These are phyloP conservation scores for Lentinula edodes DNA, from an alignment of 768 basidiomycete species.

Conservation along the genomic window DNA sequence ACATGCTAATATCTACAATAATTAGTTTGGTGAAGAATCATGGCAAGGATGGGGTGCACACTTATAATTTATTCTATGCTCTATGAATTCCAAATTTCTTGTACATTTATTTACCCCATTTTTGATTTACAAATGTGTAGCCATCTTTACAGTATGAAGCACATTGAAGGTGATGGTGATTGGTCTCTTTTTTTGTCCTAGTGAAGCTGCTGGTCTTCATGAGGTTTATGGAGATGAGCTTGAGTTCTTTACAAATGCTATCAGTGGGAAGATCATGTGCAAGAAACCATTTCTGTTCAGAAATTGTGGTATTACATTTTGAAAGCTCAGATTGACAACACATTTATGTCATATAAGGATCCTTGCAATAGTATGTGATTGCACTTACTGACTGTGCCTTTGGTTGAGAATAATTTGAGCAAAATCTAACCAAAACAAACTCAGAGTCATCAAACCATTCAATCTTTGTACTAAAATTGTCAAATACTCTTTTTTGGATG, in stretches of 20 bases:
- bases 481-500: conserved; percentile 95
- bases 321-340: conserved; percentile 96
- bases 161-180: conserved; percentile 81
- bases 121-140: no score
- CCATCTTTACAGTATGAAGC: conserved; percentile 74
- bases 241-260: conserved; percentile 77
- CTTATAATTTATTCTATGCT: conserved; percentile 95
- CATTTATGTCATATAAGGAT: conserved; percentile 99
- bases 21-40: conserved; percentile 98
- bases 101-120: conserved; percentile 39
- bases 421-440: conserved; percentile 98
- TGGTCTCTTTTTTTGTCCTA: conserved; percentile 99
- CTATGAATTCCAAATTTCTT: conserved; percentile 98
- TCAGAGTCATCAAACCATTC: conserved; percentile 98
- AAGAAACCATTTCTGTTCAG: conserved; percentile 85
- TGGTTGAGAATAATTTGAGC: conserved; percentile 32
- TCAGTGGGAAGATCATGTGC: conserved; percentile 83
- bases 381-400: background rate
- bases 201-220: conserved; percentile 85
- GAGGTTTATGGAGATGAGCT: conserved; percentile 92
- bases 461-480: conserved; percentile 99
- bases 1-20: conserved; percentile 97
- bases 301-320: conserved; percentile 98
- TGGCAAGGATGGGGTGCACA: conserved; percentile 95
- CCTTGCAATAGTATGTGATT: conserved; percentile 72